phyloP scores from a whole-genome alignment of 2,329 filamentous ascomycete genomes.

The Cordyceps cicadae region DNA sequence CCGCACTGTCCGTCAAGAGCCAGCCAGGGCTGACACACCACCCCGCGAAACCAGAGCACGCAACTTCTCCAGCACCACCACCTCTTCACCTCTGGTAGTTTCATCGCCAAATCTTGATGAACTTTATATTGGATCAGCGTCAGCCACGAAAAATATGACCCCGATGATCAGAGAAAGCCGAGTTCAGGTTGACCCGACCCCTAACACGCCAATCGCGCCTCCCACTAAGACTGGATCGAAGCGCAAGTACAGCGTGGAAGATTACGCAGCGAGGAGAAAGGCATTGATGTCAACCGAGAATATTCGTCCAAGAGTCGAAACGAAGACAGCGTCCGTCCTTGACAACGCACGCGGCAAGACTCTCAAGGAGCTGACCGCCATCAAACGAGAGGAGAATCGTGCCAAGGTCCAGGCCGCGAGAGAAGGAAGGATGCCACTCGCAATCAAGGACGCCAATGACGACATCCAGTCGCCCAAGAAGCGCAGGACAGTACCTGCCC shows the following conservation, averaged over 20 bases:
- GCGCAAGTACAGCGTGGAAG: slow-evolving; percentile 50
- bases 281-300: slow-evolving; percentile 23
- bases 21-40: slow-evolving; percentile 39
- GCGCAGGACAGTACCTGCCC: slow-evolving; percentile 24
- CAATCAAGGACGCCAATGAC: slow-evolving; percentile 52
- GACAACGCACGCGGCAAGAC: slow-evolving; percentile 32
- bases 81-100: slow-evolving; percentile 22
- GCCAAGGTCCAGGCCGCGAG: slow-evolving; percentile 21
- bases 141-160: slow-evolving; percentile 21
- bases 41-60: slow-evolving; percentile 22
- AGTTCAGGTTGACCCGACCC: not conserved
- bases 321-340: slow-evolving; percentile 23
- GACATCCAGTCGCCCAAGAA: slow-evolving; percentile 53
- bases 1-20: slow-evolving; percentile 49
- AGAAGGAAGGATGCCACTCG: slow-evolving; percentile 38
- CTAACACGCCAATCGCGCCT: slow-evolving; percentile 15
- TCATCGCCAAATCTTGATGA: slow-evolving; percentile 22
- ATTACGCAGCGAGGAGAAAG: slow-evolving; percentile 32
- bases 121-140: slow-evolving; percentile 14
- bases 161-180: slow-evolving; percentile 10
- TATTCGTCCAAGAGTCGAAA: slow-evolving; percentile 14
- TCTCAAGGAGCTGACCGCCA: slow-evolving; percentile 37
- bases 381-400: slow-evolving; percentile 31
- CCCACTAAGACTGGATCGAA: slow-evolving; percentile 43
- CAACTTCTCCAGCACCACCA: not conserved